Evolutionary conservation across 805 yeast genomes (phyloP), one percentile per base, ranked within the genome.

Genomic region (Trichomonascus vanleenenianus): DNA sequence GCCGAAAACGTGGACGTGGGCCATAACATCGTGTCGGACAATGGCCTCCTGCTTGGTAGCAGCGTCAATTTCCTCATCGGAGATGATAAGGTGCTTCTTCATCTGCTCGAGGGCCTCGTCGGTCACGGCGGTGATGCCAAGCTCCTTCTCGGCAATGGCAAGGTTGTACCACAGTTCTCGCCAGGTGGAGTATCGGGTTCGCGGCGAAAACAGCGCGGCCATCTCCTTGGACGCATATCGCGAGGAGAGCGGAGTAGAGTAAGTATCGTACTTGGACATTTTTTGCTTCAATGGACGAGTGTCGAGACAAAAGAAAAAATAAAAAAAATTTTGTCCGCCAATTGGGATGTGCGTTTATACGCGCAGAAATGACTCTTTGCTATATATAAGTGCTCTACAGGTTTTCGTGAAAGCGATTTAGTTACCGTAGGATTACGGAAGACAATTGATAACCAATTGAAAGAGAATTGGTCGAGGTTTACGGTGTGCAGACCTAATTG

Each of bases 21-120:
- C 96, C 98, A 93, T 93, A 57, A 93, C 98, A 64, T 93, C 98
- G 67, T 93, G 98, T 73, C 98, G 85, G 48, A 93, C 97, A 65
- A 84, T 88, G 44, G 97, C 96, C 69, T 93, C 98, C 70, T 93
- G 97, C 56, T 77, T 79, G 48, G 89, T 72, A 38, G 98, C 97
- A 47, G 73, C 84, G 47, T 74, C 87, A 53, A 93, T 87, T 61
- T 94, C 97, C 56, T 85, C 94, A 64, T 91, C 97, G 7, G 96
- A 81, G 69, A 93, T 88, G 42, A 67, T 75, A 59, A 91, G 71
- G 66, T 93, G 83, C 18, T 72, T 63, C 52, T 76, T 69, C 87
- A 93, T 83, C 73, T 93, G 85, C 61, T 76, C 83, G 55, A 93
- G 78, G 42, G 97, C 98, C 64, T 86, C 93, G 55, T 88, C 95